Evolutionary conservation across 371 early-diverging fungal species (phyloP), one percentile per base, ranked within the genome.

Genomic region (Mucor velutinosus): DNA sequence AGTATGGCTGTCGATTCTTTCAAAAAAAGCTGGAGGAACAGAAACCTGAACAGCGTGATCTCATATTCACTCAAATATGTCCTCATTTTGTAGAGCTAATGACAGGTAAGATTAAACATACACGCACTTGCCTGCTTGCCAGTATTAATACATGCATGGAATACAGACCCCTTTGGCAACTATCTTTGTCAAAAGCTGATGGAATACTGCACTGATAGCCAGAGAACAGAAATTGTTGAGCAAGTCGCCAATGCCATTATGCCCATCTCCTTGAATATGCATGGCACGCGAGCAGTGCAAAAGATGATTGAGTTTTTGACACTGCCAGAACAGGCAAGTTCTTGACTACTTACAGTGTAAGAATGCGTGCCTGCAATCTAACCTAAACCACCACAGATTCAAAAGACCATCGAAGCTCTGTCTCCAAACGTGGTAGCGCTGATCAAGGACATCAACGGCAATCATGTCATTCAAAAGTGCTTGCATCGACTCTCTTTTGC

Each of bases 401-500:
- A 86, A 11, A 81, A 90, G 23, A 83, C 93, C 7, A 87, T 90
- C 10, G 74, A 75, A 15, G 94, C 96, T 15, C 77, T 98, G 45
- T 85, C 87, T 58, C 86, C 86, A 7, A 89, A 91, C 69, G 93
- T 96, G 3, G 93, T 96, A 11, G 82, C 89, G 11, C 73, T 98
- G 51, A 94, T 98, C 67, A 93, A 95, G 71, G 98, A 97, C 76
- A 87, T 97, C 58, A 99, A 99, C 77, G 98, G 99, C 69, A 99
- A 99, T 80, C 99, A 99, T 76, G 98, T 99, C 43, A 91, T 99
- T 60, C 99, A 99, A 82, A 99, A 98, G 78, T 97, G 96, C 73
- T 86, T 99, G 49, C 91, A 92, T 72, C 82, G 87, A 29, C 74
- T 95, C 32, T 80, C 87, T 5, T 76, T 86, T 14, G 84, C 87